phyloP scores from a whole-genome alignment of 345 rosid genomes.

The Aurinia saxatilis region DNA sequence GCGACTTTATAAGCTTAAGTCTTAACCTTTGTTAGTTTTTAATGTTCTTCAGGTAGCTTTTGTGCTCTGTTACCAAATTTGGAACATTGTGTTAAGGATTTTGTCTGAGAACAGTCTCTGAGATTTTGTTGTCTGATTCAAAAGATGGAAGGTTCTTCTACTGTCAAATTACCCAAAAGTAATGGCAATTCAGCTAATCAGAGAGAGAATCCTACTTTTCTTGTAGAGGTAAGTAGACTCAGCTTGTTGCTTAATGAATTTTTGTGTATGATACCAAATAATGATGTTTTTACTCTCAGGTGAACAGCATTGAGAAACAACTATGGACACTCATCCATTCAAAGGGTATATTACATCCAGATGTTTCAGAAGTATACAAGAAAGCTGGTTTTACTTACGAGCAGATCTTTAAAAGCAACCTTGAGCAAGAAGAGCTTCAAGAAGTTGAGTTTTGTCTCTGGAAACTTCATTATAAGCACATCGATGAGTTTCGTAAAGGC shows the following conservation, averaged over 20 bases:
- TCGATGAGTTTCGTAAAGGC: conserved; percentile 81
- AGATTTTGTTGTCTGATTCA: not conserved
- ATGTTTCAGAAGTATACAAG: conserved; percentile 49
- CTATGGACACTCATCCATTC: conserved; percentile 47
- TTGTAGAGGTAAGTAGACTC: conserved; percentile 43
- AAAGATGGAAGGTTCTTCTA: conserved; percentile 24
- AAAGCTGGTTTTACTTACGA: conserved; percentile 61
- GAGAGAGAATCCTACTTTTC: conserved; percentile 38
- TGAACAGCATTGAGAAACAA: conserved; percentile 56
- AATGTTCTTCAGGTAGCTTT: conserved; percentile 2
- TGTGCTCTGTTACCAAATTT: conserved; percentile 1
- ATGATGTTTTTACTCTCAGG: conserved; percentile 35
- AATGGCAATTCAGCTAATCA: conserved; percentile 26
- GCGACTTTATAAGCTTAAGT: no score
- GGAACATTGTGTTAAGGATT: not conserved
- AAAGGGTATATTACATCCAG: conserved; percentile 47
- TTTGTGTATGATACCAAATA: not conserved
- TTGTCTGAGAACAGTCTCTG: no score
- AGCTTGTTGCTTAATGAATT: conserved; percentile 10
- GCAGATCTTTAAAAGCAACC: conserved; percentile 44
- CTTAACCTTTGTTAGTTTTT: not conserved
- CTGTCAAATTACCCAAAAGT: not conserved
- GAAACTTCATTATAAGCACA: conserved; percentile 82
- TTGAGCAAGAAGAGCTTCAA: conserved; percentile 52
- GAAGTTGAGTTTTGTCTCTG: conserved; percentile 79